These are phyloP conservation scores for Leucaena leucocephala DNA, from an alignment of 306 rosid genomes.

Conservation along the genomic window DNA sequence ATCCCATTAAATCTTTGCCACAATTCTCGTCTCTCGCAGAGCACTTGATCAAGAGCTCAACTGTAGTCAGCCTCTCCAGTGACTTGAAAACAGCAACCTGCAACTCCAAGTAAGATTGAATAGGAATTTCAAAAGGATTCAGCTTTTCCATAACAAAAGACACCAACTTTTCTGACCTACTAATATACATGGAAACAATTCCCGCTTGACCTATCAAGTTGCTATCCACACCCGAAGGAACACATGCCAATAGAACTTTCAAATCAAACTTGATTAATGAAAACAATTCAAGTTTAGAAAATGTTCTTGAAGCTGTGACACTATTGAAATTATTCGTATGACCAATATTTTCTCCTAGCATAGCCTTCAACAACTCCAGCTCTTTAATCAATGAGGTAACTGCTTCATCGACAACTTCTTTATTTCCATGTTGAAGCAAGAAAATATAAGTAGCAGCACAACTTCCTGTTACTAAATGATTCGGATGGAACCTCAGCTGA, in stretches of 20 bases:
- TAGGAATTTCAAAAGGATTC: slow-evolving; percentile 73
- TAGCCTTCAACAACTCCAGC: slow-evolving; percentile 67
- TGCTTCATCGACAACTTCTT: slow-evolving; percentile 80
- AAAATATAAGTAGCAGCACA: slow-evolving; percentile 90
- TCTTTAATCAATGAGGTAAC: slow-evolving; percentile 64
- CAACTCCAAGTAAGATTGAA: slow-evolving; percentile 69
- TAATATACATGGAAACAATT: slow-evolving; percentile 51
- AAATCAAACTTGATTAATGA: slow-evolving; percentile 83
- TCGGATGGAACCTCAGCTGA: slow-evolving; percentile 82
- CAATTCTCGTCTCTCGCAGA: slow-evolving; percentile 48
- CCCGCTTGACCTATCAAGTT: slow-evolving; percentile 61
- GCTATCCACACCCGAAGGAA: slow-evolving; percentile 52
- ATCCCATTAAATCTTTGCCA: slow-evolving; percentile 42
- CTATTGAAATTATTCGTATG: slow-evolving; percentile 41
- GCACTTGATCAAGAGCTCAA: slow-evolving; percentile 64
- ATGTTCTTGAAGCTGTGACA: slow-evolving; percentile 44
- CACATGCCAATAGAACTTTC: slow-evolving; percentile 73
- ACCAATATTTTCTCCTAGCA: slow-evolving; percentile 48
- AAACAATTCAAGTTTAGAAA: slow-evolving; percentile 68
- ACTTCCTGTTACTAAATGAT: slow-evolving; percentile 84
- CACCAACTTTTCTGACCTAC: slow-evolving; percentile 64
- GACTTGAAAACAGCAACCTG: slow-evolving; percentile 69
- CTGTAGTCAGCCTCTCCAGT: slow-evolving; percentile 65
- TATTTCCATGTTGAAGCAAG: slow-evolving; percentile 85
- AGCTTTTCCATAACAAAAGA: slow-evolving; percentile 61